A percentile compares a stretch with the other conserved stretches of the same genome.
Evolutionary conservation across 805 yeast genomes (phyloP).

Genomic region (Kodamaea hsintzibuensis): DNA sequence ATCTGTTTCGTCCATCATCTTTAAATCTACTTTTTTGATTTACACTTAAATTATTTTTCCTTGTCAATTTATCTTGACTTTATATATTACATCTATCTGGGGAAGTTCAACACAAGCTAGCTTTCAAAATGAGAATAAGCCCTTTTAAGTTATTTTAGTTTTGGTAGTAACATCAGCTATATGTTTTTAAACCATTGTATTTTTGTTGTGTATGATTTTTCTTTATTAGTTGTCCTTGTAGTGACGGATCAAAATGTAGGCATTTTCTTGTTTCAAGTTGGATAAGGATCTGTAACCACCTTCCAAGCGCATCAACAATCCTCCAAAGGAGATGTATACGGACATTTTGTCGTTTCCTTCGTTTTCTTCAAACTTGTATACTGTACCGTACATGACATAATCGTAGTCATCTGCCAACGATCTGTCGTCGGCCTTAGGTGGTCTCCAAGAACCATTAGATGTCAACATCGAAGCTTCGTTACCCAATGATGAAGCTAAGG

Average conservation of each 20-base stretch:
- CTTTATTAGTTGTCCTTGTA: conserved; percentile 35
- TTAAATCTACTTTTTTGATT: not conserved
- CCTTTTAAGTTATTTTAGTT: no score
- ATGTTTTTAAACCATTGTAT: no score
- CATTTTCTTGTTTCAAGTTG: conserved; percentile 88
- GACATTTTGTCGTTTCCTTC: conserved; percentile 65
- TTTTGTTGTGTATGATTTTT: not conserved
- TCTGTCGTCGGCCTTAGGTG: conserved; percentile 79
- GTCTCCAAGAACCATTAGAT: conserved; percentile 72
- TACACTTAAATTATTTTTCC: conserved; percentile 2
- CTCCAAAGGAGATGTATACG: conserved; percentile 95
- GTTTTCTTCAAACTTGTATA: conserved; percentile 93
- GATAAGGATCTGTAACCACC: conserved; percentile 92
- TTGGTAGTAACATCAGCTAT: no score
- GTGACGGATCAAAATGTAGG: conserved; percentile 85
- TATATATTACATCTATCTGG: not conserved
- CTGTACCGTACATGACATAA: conserved; percentile 97
- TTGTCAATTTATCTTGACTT: not conserved
- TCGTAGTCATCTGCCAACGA: conserved; percentile 95
- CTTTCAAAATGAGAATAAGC: not conserved
- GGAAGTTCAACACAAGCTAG: not conserved
- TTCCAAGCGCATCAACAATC: conserved; percentile 88
- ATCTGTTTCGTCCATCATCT: conserved; percentile 21
- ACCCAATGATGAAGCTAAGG: conserved; percentile 76
- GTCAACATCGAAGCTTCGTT: conserved; percentile 46